These are phyloP conservation scores for Cladophialophora bantiana DNA, from an alignment of 2,329 filamentous ascomycete species.

Conservation along the genomic window DNA sequence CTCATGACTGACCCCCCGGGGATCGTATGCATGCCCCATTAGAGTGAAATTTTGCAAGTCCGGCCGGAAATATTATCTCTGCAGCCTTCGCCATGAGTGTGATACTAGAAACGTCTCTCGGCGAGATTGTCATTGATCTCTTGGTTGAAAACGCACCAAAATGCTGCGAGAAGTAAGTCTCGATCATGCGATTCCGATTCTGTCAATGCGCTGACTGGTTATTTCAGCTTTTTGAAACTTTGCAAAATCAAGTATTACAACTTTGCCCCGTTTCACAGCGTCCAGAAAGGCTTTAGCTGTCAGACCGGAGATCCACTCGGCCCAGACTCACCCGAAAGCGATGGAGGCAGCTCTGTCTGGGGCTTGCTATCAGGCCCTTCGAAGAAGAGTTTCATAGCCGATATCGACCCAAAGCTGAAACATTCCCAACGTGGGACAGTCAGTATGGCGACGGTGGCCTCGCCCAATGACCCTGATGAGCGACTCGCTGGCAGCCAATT, in stretches of 20 bases:
- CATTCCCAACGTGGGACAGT: constrained; percentile 90
- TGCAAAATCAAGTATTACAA: constrained; percentile 99
- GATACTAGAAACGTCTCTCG: constrained; percentile 87
- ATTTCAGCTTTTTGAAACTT: constrained; percentile 87
- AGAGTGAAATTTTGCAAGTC: background rate
- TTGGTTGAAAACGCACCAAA: constrained; percentile 87
- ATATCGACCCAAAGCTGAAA: constrained; percentile 85
- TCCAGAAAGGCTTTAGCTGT: constrained; percentile 95
- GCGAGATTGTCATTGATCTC: constrained; percentile 94
- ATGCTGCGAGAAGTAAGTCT: constrained; percentile 89
- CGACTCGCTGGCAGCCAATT: constrained; percentile 90
- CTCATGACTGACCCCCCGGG: background rate
- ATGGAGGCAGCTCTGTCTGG: constrained; percentile 95
- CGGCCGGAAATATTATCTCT: background rate
- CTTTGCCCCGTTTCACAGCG: constrained; percentile 87
- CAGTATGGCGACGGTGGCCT: constrained; percentile 93
- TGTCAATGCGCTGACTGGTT: constrained; percentile 34
- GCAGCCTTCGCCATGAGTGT: constrained; percentile 73
- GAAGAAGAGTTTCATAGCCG: constrained; percentile 80
- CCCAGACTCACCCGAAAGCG: constrained; percentile 80
- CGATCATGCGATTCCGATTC: constrained; percentile 28
- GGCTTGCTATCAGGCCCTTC: constrained; percentile 74
- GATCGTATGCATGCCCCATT: background rate
- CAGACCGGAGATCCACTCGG: constrained; percentile 95
- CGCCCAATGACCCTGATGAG: constrained; percentile 76